Conservation (phyloP, 1,139 yeast genomes). For the Pichia sp. region DNA sequence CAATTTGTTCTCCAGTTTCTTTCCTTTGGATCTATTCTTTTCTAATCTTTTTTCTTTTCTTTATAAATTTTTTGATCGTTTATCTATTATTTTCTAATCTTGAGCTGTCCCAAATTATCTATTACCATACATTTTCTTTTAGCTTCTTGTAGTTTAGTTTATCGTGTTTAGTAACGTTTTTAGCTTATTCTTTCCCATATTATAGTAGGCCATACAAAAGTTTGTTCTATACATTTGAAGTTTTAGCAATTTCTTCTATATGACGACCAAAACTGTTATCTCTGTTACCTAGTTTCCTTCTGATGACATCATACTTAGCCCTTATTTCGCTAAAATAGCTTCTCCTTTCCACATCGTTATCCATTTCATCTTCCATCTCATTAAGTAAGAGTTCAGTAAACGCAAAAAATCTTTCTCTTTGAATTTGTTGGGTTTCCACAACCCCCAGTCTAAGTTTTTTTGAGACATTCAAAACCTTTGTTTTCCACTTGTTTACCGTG, state of each 20-base stretch:
- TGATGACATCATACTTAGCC: conserved; percentile 3
- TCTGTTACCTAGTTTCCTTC: neutral
- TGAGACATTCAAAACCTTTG: conserved; percentile 18
- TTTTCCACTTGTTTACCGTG: conserved; percentile 6
- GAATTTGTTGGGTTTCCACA: conserved; percentile 5
- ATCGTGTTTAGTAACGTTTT: neutral
- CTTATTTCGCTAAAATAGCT: conserved; percentile 6
- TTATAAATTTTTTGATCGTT: neutral
- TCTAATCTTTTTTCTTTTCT: neutral
- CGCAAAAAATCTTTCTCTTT: conserved; percentile 16
- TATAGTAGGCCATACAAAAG: neutral
- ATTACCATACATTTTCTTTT: neutral
- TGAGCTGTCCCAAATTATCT: neutral
- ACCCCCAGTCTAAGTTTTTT: conserved; percentile 13
- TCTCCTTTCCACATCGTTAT: conserved; percentile 7
- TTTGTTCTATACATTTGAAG: neutral
- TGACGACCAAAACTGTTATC: neutral
- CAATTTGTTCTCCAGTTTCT: neutral
- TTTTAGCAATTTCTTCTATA: neutral
- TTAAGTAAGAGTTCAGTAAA: conserved; percentile 20
- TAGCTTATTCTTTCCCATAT: neutral
- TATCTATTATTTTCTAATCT: neutral
- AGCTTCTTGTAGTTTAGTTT: neutral
- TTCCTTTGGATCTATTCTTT: neutral
- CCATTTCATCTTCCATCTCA: conserved; percentile 16